Base-by-base conservation (phyloP, 1,284 basidiomycete genomes). In the Caloboletus firmus region DNA sequence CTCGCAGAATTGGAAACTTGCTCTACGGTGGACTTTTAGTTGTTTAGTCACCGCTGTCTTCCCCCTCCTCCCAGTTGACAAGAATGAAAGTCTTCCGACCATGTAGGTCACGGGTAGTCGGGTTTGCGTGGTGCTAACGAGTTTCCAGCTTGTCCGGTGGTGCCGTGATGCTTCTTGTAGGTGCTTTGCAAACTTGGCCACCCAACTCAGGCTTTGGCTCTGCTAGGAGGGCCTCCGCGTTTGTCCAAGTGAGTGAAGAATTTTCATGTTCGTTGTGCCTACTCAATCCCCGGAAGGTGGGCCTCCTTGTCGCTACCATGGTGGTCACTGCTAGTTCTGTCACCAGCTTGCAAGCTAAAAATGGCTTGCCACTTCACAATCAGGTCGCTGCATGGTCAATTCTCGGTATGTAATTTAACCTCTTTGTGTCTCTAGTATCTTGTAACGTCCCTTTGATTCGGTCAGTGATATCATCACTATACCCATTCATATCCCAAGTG, bases 11-110 rank as follows among this genome's bases (percentile, higher is more conserved):
- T 54, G 66, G 49, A 56, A 49, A 1, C 64, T 78, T 24, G 55
- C 72, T 3, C 43, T 70, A 1, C 60, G 69, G 0, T 93, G 89
- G 91, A 66, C 70, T 1, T 28, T 68, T 4, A 73, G 75, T 4
- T 93, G 87, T 68, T 58, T 83, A 4, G 61, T 74, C 11, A 83
- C 80, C 1, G 83, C 79, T 0, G 60, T 89, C 2, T 95, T 95
- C 60, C 91, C 90, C 0, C 64, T 91, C 26, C 74, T 91, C 28
- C 75, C 81, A 17, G 85, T 93, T 3, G 85, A 94, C 59, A 91
- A 92, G 66, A 74, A 77, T 17, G 92, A 95, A 69, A 86, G 76
- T 59, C 52, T 88, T 35, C 31, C 64, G 0, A 64, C 76, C 9
- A 84, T 92, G 89, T 90, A 59, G 63, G 83, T 73, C 12, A 44